Evolutionary conservation across 768 basidiomycete genomes (phyloP).

Genomic region (Mycena galopus): DNA sequence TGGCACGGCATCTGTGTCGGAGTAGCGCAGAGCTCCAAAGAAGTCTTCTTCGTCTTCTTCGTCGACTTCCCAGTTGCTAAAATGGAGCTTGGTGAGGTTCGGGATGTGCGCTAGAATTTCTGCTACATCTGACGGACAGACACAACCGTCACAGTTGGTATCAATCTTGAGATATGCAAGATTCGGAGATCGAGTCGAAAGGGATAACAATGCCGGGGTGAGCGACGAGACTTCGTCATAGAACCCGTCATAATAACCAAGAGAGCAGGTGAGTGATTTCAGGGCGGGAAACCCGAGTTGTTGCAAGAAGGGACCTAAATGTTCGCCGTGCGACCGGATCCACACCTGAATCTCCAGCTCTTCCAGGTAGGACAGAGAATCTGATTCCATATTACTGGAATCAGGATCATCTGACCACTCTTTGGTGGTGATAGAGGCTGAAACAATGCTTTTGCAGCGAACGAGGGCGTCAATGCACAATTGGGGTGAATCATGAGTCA

Average conservation of each 20-base stretch:
- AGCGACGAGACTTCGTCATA: not conserved
- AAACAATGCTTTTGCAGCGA: constrained; percentile 14
- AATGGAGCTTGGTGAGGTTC: not conserved
- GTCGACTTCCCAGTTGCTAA: not conserved
- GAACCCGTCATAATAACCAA: not conserved
- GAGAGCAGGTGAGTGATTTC: not conserved
- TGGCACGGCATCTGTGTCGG: not conserved
- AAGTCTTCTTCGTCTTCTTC: not conserved
- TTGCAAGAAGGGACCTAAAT: constrained; percentile 16
- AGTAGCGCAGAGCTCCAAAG: not conserved
- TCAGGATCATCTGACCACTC: constrained; percentile 4
- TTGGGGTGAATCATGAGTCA: constrained; percentile 8
- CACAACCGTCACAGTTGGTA: no score
- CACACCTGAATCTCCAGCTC: not conserved
- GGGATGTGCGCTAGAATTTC: not conserved
- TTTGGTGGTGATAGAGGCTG: not conserved
- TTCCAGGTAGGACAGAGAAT: not conserved
- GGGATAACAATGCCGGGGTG: not conserved
- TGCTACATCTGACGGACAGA: not conserved
- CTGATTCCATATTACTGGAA: not conserved
- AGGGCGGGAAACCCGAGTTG: constrained; percentile 3
- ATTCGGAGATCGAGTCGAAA: not conserved
- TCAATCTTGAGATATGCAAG: not conserved
- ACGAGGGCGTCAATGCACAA: constrained; percentile 18
- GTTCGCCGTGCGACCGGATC: not conserved